Percentiles rank a stretch among this genome's conserved stretches.
Conservation (phyloP, 2,329 filamentous ascomycete species). For the Xylariales sp. region DNA sequence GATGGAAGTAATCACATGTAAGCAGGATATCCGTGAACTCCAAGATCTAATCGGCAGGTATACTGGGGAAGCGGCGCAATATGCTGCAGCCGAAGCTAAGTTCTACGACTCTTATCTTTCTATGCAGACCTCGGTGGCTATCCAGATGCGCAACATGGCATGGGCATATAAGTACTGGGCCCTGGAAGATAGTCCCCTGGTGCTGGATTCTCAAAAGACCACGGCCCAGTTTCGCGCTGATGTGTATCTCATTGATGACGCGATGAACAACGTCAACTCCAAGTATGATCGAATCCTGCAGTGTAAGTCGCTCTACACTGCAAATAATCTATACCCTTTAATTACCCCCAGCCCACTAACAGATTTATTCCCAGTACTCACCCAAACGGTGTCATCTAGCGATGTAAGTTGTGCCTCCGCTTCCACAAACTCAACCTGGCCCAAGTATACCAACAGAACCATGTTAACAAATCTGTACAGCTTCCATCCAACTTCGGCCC, state of each 20-base stretch:
- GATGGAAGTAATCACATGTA: neutral
- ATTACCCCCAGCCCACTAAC: too few species aligned
- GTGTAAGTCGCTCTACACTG: too few species aligned
- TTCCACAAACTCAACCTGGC: neutral
- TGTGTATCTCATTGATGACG: too few species aligned
- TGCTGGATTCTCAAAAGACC: slow-evolving; percentile 1
- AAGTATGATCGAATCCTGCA: too few species aligned
- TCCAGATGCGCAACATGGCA: slow-evolving; percentile 7
- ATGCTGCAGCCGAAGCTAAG: neutral
- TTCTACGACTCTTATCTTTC: neutral
- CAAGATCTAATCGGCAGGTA: neutral
- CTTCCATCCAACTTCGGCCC: neutral
- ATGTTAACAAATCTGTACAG: neutral
- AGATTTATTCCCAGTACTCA: too few species aligned
- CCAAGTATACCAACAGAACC: too few species aligned
- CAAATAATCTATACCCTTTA: too few species aligned
- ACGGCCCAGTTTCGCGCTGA: neutral
- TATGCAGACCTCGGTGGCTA: neutral
- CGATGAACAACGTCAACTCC: too few species aligned
- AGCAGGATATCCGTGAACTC: neutral
- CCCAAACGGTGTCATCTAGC: too few species aligned
- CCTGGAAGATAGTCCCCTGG: neutral
- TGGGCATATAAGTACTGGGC: slow-evolving; percentile 16
- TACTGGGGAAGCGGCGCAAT: neutral
- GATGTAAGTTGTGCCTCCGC: too few species aligned